Evolutionary conservation across 495 filamentous ascomycete genomes (phyloP), one percentile per base, ranked within the genome.

Genomic region (Penicillium maclennaniae): DNA sequence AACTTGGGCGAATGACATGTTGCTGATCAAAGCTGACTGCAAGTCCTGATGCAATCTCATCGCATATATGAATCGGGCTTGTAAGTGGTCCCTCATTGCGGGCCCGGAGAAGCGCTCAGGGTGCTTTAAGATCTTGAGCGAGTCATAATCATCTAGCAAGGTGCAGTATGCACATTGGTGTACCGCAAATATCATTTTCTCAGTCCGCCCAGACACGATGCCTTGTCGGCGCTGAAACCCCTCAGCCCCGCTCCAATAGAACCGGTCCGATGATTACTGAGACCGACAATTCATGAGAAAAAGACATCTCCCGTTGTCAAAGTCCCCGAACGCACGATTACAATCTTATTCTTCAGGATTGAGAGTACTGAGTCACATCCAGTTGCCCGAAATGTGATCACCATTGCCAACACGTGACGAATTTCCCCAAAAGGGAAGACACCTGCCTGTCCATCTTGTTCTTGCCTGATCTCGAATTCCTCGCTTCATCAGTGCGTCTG

Each of bases 371-470:
- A 39, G 38, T 40, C 6, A 6, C 6, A 16, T 51, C 34, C 37
- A 55, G 47, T 47, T 10, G 39, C 40, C 31, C 3, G 16, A 40
- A 43, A 23, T 26, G 10, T 4, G 48, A 47, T 41, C 43, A 20
- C 26, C 51, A 58, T 21, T 43, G 31, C 26, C 14, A 42, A 42
- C 62, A 65, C 62, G 62, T 65, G 62, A 65, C 53, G 25, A 27
- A 21, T 54, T 57, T 56, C 38, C 56, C 21, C 31, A 62, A 60
- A 42, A 43, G 59, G 59, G 39, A 62, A 62, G 34, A 49, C 51
- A 36, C 26, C 26, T 21, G 16, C 4, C 40, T n/a, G 25, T 26
- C 41, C 27, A 37, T 20, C n/a, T n/a, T 51, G 20, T 36, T 49
- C 39, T 53, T 26, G 47, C 4, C 5, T 23, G 25, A 42, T 36